A percentile compares a stretch with the other conserved stretches of the same genome.
Evolutionary conservation across 805 yeast species (phyloP).

Genomic region (Spathaspora sp.): DNA sequence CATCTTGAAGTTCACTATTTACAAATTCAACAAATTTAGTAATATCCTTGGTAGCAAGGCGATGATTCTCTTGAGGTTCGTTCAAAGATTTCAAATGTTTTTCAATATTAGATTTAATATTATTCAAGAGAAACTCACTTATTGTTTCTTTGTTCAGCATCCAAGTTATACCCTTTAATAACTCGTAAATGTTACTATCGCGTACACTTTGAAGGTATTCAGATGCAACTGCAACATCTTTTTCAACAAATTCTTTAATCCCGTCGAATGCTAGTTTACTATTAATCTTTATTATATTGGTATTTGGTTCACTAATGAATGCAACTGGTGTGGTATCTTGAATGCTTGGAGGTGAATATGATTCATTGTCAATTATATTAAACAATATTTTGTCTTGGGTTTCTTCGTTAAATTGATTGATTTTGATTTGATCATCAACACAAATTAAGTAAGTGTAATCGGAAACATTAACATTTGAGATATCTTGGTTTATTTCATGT

Average conservation of each 20-base stretch:
- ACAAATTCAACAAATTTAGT: constrained; percentile 24
- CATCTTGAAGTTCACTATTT: constrained; percentile 34
- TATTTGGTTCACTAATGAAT: constrained; percentile 12
- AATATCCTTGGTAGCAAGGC: constrained; percentile 21
- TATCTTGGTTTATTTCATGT: constrained; percentile 11
- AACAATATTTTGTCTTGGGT: constrained; percentile 23
- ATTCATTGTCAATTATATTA: constrained; percentile 36
- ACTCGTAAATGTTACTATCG: constrained; percentile 34
- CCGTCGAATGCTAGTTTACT: constrained; percentile 24
- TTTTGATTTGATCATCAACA: constrained; percentile 2
- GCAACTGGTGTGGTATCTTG: constrained; percentile 23
- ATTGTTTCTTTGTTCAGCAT: constrained; percentile 22
- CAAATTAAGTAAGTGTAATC: constrained; percentile 4
- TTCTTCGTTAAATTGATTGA: constrained; percentile 6
- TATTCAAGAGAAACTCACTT: constrained; percentile 18
- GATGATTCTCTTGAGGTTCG: constrained; percentile 14
- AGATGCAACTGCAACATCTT: constrained; percentile 30
- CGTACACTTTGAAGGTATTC: constrained; percentile 25
- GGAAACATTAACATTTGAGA: constrained; percentile 7
- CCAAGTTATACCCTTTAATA: constrained; percentile 27
- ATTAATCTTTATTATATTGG: constrained; percentile 31
- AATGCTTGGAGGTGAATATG: constrained; percentile 32
- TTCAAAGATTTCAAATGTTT: constrained; percentile 11
- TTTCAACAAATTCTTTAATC: constrained; percentile 21
- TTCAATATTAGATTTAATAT: constrained; percentile 12